Conservation (phyloP, 805 yeast genomes). For the Saccharomyces eubayanus region DNA sequence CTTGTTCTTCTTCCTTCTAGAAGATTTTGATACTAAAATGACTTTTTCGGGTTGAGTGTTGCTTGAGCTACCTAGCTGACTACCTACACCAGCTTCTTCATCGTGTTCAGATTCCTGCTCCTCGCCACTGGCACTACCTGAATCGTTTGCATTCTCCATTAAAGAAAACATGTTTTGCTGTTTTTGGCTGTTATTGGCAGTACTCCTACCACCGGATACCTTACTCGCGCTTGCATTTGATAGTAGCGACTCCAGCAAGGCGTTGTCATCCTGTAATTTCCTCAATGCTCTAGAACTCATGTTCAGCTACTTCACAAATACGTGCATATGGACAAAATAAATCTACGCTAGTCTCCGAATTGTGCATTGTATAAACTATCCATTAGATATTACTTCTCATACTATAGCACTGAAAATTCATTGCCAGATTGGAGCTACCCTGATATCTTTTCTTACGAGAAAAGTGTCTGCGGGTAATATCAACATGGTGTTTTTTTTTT, state of each 20-base stretch:
- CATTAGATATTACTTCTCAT: not conserved
- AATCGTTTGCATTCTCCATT: slow-evolving; percentile 19
- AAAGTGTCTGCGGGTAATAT: not conserved
- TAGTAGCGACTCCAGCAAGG: slow-evolving; percentile 19
- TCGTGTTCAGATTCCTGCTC: slow-evolving; percentile 5
- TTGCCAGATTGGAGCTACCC: not conserved
- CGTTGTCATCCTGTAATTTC: slow-evolving; percentile 29
- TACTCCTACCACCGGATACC: slow-evolving; percentile 1
- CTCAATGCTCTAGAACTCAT: slow-evolving; percentile 34
- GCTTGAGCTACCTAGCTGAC: slow-evolving; percentile 3
- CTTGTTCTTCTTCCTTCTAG: slow-evolving; percentile 15
- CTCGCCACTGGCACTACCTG: slow-evolving; percentile 8
- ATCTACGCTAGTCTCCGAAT: not conserved
- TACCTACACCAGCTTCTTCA: slow-evolving; percentile 8
- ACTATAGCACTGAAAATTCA: not conserved
- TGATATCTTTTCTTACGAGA: not conserved
- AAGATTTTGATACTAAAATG: slow-evolving; percentile 15
- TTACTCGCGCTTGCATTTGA: slow-evolving; percentile 2
- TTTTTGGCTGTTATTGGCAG: slow-evolving; percentile 1
- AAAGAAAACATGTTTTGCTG: slow-evolving; percentile 23
- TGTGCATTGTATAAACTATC: not conserved
- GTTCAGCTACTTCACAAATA: not conserved
- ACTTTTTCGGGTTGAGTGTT: slow-evolving; percentile 3
- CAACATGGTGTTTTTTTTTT: not conserved
- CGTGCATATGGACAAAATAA: not conserved